A percentile compares a stretch with the other conserved stretches of the same genome.
These are phyloP conservation scores for Scheffersomyces spartinae DNA, from an alignment of 805 yeast genomes.

Conservation along the genomic window DNA sequence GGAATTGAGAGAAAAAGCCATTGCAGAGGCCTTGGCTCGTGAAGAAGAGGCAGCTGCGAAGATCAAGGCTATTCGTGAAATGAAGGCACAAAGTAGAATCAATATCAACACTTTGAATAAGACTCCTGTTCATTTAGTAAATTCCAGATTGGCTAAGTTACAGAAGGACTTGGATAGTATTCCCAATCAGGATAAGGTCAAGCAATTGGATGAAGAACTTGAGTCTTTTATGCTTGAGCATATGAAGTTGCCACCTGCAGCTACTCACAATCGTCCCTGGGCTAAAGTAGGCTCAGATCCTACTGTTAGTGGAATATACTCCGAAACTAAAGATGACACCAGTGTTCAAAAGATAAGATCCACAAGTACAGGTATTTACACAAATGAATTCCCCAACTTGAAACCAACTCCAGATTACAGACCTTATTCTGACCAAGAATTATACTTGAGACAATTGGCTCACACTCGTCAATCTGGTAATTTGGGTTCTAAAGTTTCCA, in stretches of 20 bases:
- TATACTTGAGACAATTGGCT: constrained; percentile 60
- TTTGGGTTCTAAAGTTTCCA: constrained; percentile 53
- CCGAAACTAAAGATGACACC: constrained; percentile 4
- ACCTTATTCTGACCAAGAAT: constrained; percentile 69
- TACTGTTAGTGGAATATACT: constrained; percentile 1
- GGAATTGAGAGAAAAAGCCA: constrained; percentile 25
- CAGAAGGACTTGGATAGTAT: constrained; percentile 17
- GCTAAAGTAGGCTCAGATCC: constrained; percentile 3
- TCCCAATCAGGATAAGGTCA: constrained; percentile 18
- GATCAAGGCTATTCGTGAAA: constrained; percentile 22
- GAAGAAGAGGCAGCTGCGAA: constrained; percentile 28
- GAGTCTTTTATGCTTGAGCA: constrained; percentile 23
- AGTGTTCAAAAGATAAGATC: constrained; percentile 12
- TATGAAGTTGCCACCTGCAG: constrained; percentile 20
- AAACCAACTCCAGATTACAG: constrained; percentile 47
- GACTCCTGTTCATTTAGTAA: constrained; percentile 19
- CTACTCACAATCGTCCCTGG: constrained; percentile 25
- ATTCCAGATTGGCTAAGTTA: constrained; percentile 17
- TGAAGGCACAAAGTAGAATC: constrained; percentile 14
- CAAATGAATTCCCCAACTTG: constrained; percentile 45
- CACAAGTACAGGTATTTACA: constrained; percentile 19
- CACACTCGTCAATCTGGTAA: constrained; percentile 42
- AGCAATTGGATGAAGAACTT: constrained; percentile 28
- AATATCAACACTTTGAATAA: constrained; percentile 21
- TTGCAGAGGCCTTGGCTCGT: constrained; percentile 31